Evolutionary conservation across 805 yeast genomes (phyloP), one percentile per base, ranked within the genome.

Genomic region (Helenozyma baotianmanensis): DNA sequence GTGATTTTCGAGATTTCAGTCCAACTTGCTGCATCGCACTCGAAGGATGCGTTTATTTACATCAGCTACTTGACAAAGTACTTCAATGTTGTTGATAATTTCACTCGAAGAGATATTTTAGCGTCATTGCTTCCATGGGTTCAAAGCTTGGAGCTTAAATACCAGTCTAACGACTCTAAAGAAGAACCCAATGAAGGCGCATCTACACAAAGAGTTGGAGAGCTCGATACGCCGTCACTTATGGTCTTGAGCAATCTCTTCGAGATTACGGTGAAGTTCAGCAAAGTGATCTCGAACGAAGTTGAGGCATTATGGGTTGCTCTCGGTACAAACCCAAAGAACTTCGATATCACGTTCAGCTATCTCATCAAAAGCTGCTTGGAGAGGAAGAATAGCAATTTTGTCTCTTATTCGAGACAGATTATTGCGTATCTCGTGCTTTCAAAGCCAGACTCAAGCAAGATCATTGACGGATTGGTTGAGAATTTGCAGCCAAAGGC

Each of bases 251-350:
- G 74, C 40, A 88, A 89, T 42, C 60, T 90, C 34, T 77, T 89
- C 54, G 97, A 86, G 45, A 81, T 92, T 24, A 87, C 97, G 0
- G 77, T 87, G 23, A 77, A 77, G 38, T 84, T 81, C 46, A 77
- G 89, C 32, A 80, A 81, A 29, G 66, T 69, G 10, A 77, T 86
- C 45, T 85, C 86, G 27, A 82, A 82, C 47, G 97, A 88, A 47
- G 86, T 92, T 9, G 97, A 89, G 54, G 95, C 95, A 0, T 58
- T 92, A 14, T 92, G 99, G 99, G 87, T 85, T 4, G 90, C 97
- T 0, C 64, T 92, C n/a, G 96, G 94, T 1, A 71, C 74, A n/a
- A 71, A 75, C 18, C 70, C 74, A 19, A 69, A 64, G n/a, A 88
- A 90, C 48, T 80, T 81, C 14, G 78, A 78, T 27, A 78, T 76